phyloP scores from a whole-genome alignment of 805 yeast genomes.

The baker's yeast (Saccharomyces cerevisiae) region DNA sequence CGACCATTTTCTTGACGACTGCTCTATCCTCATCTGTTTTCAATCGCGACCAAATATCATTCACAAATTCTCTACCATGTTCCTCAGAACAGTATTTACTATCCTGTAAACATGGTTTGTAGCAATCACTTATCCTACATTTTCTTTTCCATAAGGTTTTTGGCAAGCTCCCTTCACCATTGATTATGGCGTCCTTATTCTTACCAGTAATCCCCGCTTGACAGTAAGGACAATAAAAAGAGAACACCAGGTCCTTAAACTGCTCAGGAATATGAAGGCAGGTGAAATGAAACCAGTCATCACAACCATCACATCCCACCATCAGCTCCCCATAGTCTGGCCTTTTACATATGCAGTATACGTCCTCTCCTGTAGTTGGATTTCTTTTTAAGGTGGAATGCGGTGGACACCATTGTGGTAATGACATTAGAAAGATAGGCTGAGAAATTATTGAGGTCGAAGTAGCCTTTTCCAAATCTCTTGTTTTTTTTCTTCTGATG shows the following conservation, averaged over 20 bases:
- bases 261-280: conserved; percentile 56
- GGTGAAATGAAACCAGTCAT: conserved; percentile 85
- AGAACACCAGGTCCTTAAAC: conserved; percentile 48
- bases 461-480: neutral
- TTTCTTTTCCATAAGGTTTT: conserved; percentile 64
- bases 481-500: neutral
- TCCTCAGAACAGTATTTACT: conserved; percentile 70
- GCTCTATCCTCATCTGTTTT: conserved; percentile 4
- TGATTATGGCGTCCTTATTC: conserved; percentile 4
- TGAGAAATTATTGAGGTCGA: neutral
- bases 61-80: conserved; percentile 45
- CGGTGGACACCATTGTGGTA: conserved; percentile 30
- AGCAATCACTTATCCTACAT: conserved; percentile 57
- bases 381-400: conserved; percentile 17
- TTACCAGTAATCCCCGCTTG: conserved; percentile 36
- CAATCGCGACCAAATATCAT: conserved; percentile 9
- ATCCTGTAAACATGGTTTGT: conserved; percentile 21
- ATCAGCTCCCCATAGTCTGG: conserved; percentile 75
- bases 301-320: conserved; percentile 95
- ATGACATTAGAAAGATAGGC: conserved; percentile 2
- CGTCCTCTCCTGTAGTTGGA: conserved; percentile 41
- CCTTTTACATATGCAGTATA: conserved; percentile 69
- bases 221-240: conserved; percentile 70
- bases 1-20: conserved; percentile 8
- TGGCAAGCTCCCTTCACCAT: conserved; percentile 28